phyloP scores from a whole-genome alignment of 768 basidiomycete genomes.

The Mrakia frigida region DNA sequence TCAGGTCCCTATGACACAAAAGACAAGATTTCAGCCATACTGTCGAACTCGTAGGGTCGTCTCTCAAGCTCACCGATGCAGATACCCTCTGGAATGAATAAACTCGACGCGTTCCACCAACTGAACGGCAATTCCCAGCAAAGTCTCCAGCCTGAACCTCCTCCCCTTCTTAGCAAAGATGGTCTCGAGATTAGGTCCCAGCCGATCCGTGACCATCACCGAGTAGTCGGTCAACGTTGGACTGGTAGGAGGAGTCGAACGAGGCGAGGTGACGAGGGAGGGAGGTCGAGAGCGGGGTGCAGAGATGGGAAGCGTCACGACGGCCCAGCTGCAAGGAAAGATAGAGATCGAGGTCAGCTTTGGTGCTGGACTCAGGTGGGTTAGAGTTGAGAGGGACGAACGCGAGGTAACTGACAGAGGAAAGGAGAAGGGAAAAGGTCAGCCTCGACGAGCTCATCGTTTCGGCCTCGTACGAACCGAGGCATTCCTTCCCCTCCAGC shows the following conservation, averaged over 20 bases:
- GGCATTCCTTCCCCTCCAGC: constrained; percentile 10
- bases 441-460: not conserved
- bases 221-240: constrained; percentile 6
- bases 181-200: constrained; percentile 13
- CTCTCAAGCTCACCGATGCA: not conserved
- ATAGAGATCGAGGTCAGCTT: not conserved
- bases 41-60: not conserved
- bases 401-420: not conserved
- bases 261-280: not conserved
- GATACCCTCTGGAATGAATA: not conserved
- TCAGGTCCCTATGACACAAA: not conserved
- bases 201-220: constrained; percentile 10
- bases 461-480: not conserved
- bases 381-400: not conserved
- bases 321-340: not conserved
- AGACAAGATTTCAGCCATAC: not conserved
- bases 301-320: constrained; percentile 11
- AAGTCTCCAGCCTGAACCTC: constrained; percentile 2
- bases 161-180: not conserved
- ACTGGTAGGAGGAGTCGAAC: not conserved
- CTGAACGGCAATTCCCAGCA: not conserved
- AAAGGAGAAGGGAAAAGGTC: not conserved
- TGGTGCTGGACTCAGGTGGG: too few species aligned
- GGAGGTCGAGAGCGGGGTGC: not conserved
- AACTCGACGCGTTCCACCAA: constrained; percentile 12